Percentiles rank a stretch among this genome's conserved stretches.
These are phyloP conservation scores for Cryptococcus maquisensis DNA, from an alignment of 1,284 basidiomycete genomes.

Conservation along the genomic window DNA sequence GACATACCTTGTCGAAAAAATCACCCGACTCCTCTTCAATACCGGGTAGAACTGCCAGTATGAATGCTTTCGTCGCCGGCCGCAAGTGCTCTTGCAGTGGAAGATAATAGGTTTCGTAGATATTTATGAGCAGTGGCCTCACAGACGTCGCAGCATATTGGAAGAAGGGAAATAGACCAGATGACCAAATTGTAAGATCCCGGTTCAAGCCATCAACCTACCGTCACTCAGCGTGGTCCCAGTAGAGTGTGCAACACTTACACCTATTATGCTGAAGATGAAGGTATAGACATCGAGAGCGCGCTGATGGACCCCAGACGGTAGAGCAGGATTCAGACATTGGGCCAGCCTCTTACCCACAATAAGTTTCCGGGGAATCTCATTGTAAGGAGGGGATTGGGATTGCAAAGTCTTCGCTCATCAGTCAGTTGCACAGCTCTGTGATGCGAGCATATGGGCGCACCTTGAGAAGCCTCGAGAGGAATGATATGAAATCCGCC, in stretches of 20 bases:
- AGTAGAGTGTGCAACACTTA: slow-evolving; percentile 50
- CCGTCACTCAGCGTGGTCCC: background rate
- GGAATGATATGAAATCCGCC: slow-evolving; percentile 98
- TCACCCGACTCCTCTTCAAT: slow-evolving; percentile 94
- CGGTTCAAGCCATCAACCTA: slow-evolving; percentile 81
- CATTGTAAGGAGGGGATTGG: slow-evolving; percentile 76
- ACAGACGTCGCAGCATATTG: slow-evolving; percentile 95
- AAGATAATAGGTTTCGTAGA: slow-evolving; percentile 86
- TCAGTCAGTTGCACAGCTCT: background rate
- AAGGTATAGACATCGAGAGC: slow-evolving; percentile 93
- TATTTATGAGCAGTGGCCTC: slow-evolving; percentile 78
- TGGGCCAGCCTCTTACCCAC: slow-evolving; percentile 94
- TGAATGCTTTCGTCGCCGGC: slow-evolving; percentile 88
- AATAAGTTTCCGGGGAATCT: slow-evolving; percentile 90
- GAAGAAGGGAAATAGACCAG: slow-evolving; percentile 96
- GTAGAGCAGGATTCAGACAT: slow-evolving; percentile 93
- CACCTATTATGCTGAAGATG: slow-evolving; percentile 83
- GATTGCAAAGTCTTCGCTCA: slow-evolving; percentile 75
- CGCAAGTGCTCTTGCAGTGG: slow-evolving; percentile 77
- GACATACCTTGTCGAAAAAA: slow-evolving; percentile 83
- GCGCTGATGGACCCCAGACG: slow-evolving; percentile 92
- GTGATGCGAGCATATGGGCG: slow-evolving; percentile 19
- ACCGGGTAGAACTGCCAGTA: slow-evolving; percentile 86
- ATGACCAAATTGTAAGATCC: slow-evolving; percentile 91
- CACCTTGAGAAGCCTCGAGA: slow-evolving; percentile 91